Evolutionary conservation across 2,329 filamentous ascomycete genomes (phyloP).

Genomic region (Paraphoma sp.): DNA sequence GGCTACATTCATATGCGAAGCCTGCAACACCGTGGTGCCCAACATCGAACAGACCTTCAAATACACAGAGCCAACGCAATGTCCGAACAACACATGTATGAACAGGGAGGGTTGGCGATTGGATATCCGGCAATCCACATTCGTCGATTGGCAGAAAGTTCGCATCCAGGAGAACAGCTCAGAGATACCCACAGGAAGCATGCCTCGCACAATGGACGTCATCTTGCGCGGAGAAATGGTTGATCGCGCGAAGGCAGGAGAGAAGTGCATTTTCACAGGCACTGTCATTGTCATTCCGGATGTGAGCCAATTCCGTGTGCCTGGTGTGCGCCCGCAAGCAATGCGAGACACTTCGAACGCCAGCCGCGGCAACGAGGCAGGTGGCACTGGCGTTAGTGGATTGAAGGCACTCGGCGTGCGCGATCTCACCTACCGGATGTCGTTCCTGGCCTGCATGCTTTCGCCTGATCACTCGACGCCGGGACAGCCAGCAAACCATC

Average conservation of each 20-base stretch:
- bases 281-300: slow-evolving; percentile 96
- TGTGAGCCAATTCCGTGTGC: slow-evolving; percentile 91
- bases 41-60: slow-evolving; percentile 98
- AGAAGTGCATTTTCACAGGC: slow-evolving; percentile 98
- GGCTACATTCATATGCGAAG: slow-evolving; percentile 90
- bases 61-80: slow-evolving; percentile 96
- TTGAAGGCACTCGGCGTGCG: slow-evolving; percentile 92
- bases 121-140: slow-evolving; percentile 96
- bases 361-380: slow-evolving; percentile 76
- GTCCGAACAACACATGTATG: slow-evolving; percentile 83
- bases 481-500: slow-evolving; percentile 74
- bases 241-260: slow-evolving; percentile 93
- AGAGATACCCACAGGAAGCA: slow-evolving; percentile 97
- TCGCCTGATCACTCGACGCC: slow-evolving; percentile 84
- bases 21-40: slow-evolving; percentile 81
- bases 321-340: slow-evolving; percentile 82
- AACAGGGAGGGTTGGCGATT: slow-evolving; percentile 94
- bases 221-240: slow-evolving; percentile 97
- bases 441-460: slow-evolving; percentile 97
- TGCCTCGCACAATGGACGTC: slow-evolving; percentile 97
- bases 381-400: slow-evolving; percentile 83
- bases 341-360: slow-evolving; percentile 81
- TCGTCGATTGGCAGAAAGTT: slow-evolving; percentile 99
- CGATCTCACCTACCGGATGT: slow-evolving; percentile 91
- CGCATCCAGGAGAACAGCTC: slow-evolving; percentile 98